These are phyloP conservation scores for Cornus suecica DNA, from an alignment of 148 eudicot species.

Conservation along the genomic window DNA sequence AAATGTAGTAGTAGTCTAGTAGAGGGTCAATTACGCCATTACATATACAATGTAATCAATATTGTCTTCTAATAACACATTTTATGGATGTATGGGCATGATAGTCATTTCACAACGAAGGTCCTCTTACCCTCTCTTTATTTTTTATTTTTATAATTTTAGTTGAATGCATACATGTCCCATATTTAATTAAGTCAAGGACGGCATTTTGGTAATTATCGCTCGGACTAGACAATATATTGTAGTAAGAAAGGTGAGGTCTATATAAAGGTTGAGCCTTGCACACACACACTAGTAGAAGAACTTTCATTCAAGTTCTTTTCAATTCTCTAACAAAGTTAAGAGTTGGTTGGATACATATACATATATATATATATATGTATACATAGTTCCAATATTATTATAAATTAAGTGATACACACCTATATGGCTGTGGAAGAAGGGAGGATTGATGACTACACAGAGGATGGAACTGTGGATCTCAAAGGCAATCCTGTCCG, in stretches of 20 bases:
- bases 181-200: neutral
- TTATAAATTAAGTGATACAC: neutral
- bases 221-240: neutral
- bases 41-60: neutral
- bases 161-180: neutral
- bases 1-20: no score
- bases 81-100: neutral
- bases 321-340: neutral
- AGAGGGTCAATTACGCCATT: neutral
- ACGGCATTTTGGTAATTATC: neutral
- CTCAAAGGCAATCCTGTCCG: constrained; percentile 60
- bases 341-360: no score
- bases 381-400: no score
- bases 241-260: neutral
- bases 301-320: no score
- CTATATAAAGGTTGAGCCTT: neutral
- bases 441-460: constrained; percentile 42
- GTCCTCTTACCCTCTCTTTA: neutral
- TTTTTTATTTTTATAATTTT: no score
- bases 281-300: neutral
- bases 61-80: neutral
- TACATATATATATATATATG: no score
- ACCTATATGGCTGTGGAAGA: constrained; percentile 24
- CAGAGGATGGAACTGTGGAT: constrained; percentile 67
- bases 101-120: neutral